Evolutionary conservation across 2,329 filamentous ascomycete species (phyloP).

Genomic region (Colletotrichum costaricense): DNA sequence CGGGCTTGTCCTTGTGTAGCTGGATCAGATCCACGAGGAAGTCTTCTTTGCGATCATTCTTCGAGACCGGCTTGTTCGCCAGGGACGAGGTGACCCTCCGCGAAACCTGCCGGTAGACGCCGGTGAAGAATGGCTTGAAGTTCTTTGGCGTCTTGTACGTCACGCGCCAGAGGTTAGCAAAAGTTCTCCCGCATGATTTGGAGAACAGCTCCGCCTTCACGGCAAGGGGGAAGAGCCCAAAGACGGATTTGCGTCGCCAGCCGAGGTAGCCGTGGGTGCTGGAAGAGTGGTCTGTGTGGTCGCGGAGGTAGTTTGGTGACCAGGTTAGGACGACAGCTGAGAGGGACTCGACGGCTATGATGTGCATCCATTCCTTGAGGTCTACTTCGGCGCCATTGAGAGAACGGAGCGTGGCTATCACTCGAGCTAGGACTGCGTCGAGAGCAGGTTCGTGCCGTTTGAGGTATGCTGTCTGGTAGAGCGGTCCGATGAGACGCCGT

Average conservation of each 20-base stretch:
- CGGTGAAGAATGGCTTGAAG: slow-evolving; percentile 63
- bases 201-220: slow-evolving; percentile 52
- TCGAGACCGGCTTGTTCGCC: slow-evolving; percentile 35
- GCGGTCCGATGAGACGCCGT: slow-evolving; percentile 59
- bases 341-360: slow-evolving; percentile 63
- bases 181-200: slow-evolving; percentile 50
- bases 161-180: slow-evolving; percentile 56
- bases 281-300: slow-evolving; percentile 57
- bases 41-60: slow-evolving; percentile 49
- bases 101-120: slow-evolving; percentile 42
- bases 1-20: slow-evolving; percentile 56
- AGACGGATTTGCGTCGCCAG: slow-evolving; percentile 64
- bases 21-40: slow-evolving; percentile 59
- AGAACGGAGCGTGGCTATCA: slow-evolving; percentile 47
- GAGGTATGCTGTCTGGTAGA: slow-evolving; percentile 57
- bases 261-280: slow-evolving; percentile 60
- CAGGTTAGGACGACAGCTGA: slow-evolving; percentile 62
- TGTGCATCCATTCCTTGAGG: slow-evolving; percentile 68
- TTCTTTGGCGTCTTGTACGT: slow-evolving; percentile 55
- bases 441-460: slow-evolving; percentile 53
- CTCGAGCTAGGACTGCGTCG: slow-evolving; percentile 51
- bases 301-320: slow-evolving; percentile 60
- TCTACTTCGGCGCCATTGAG: slow-evolving; percentile 55
- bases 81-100: slow-evolving; percentile 47
- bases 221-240: slow-evolving; percentile 60